Evolutionary conservation across 2,329 filamentous ascomycete species (phyloP).

Genomic region (Thyridium curvatum): DNA sequence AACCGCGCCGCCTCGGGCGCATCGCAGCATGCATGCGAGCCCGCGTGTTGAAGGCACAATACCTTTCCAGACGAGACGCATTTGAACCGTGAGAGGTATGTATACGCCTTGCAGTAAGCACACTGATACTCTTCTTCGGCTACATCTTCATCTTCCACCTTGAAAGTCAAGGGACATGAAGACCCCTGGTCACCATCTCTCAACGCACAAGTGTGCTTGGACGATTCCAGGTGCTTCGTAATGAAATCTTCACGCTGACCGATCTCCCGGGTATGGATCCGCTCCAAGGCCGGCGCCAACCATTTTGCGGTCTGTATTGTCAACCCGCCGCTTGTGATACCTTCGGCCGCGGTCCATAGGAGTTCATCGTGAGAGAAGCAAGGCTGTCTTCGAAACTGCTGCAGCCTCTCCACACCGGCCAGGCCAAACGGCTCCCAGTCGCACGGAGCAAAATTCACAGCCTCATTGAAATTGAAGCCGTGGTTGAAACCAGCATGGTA

Average conservation of each 20-base stretch:
- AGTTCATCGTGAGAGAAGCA: conserved; percentile 98
- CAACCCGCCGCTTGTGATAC: conserved; percentile 55
- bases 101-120: conserved; percentile 84
- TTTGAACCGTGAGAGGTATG: conserved; percentile 84
- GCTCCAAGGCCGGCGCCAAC: conserved; percentile 80
- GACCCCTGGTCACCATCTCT: conserved; percentile 36
- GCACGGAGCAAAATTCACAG: conserved; percentile 90
- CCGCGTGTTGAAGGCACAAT: conserved; percentile 77
- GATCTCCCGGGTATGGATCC: conserved; percentile 69
- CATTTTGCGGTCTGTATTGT: conserved; percentile 90
- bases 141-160: conserved; percentile 66
- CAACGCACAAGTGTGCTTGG: conserved; percentile 48
- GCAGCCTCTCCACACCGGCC: conserved; percentile 76
- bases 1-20: conserved; percentile 60
- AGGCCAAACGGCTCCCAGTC: conserved; percentile 96
- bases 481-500: conserved; percentile 99
- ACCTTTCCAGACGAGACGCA: conserved; percentile 78
- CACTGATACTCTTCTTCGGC: conserved; percentile 92
- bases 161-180: conserved; percentile 53
- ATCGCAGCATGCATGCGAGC: conserved; percentile 74
- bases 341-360: conserved; percentile 81
- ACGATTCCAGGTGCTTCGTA: conserved; percentile 51
- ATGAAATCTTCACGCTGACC: conserved; percentile 63
- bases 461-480: conserved; percentile 98
- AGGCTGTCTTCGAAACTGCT: conserved; percentile 82